phyloP scores from a whole-genome alignment of 2,329 filamentous ascomycete species.

The Stemphylium vesicarium region DNA sequence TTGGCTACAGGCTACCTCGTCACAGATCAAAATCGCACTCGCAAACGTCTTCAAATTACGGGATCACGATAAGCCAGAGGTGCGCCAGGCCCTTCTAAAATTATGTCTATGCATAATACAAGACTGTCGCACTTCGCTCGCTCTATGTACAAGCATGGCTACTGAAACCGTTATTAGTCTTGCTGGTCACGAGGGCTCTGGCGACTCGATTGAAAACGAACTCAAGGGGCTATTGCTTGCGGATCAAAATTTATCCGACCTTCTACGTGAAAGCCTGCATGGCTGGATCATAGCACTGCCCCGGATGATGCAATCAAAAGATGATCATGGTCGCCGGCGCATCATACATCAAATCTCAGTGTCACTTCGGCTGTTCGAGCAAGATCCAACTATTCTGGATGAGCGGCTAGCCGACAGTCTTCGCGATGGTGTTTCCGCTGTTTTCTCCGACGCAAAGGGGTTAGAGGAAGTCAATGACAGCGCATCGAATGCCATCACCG shows the following conservation, averaged over 20 bases:
- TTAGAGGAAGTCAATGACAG: conserved; percentile 26
- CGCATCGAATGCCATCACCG: conserved; percentile 8
- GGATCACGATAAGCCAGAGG: conserved; percentile 70
- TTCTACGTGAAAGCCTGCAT: conserved; percentile 74
- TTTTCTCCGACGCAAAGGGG: conserved; percentile 50
- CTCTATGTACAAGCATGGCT: conserved; percentile 71
- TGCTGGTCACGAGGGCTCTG: conserved; percentile 53
- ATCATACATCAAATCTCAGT: conserved; percentile 79
- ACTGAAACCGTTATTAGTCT: conserved; percentile 83
- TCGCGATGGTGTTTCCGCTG: conserved; percentile 71
- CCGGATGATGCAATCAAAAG: conserved; percentile 80
- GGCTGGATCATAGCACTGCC: conserved; percentile 83
- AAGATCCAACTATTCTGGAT: conserved; percentile 69
- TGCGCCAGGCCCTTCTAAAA: conserved; percentile 69
- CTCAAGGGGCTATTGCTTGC: conserved; percentile 68
- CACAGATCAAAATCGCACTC: conserved; percentile 83
- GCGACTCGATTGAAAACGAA: conserved; percentile 50
- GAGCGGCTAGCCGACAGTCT: conserved; percentile 71
- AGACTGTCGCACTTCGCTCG: conserved; percentile 76
- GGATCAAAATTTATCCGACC: conserved; percentile 66
- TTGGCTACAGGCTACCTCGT: conserved; percentile 82
- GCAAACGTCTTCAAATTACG: conserved; percentile 78
- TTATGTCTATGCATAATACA: conserved; percentile 79
- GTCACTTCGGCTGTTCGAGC: conserved; percentile 69
- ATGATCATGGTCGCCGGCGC: conserved; percentile 76